Base-by-base conservation (phyloP, 1,284 basidiomycete genomes). In the Leccinum fallax region DNA sequence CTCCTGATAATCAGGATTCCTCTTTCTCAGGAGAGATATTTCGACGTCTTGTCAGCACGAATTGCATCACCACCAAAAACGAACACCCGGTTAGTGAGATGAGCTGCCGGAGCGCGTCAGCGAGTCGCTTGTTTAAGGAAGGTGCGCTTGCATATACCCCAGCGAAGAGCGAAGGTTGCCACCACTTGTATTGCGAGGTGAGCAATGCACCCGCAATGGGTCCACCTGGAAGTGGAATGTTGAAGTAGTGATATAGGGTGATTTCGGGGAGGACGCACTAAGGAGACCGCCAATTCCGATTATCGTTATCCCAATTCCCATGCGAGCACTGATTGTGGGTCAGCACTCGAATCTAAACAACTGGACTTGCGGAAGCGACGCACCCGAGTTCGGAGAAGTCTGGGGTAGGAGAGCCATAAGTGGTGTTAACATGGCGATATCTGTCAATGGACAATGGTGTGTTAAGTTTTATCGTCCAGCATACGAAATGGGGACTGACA, bases 311-410 rank as follows among this genome's bases (percentile, higher is more conserved):
- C 51, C 63, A 9, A 75, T 59, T 48, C 70, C 73, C 60, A 72
- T 68, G 26, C 73, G 73, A 21, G 57, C 73, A 26, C 71, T 74
- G 24, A 30, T 15, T 10, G 15, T 43, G 1, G 1, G 24, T 62
- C 16, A 61, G 28, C 9, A 19, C 5, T 46, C 16, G 1, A 11
- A 19, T 11, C 9, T 1, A 21, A 36, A 48, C 5, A 28, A 6
- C 3, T 0, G 13, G 13, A 43, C 16, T 2, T 11, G 5, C 5
- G 4, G 16, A 26, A 54, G 11, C 4, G n/a, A 63, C 71, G 7
- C 16, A 72, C 71, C 73, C 71, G 7, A 74, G 60, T 53, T 69
- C 76, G 3, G 74, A 73, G 19, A 74, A 51, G 54, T 79, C 69
- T 11, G 52, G 63, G 1, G 78, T 77, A 10, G 69, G 5, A 67